Evolutionary conservation across 108 stramenopile genomes (phyloP), one percentile per base, ranked within the genome.

Genomic region (Fragilariopsis cylindrus): DNA sequence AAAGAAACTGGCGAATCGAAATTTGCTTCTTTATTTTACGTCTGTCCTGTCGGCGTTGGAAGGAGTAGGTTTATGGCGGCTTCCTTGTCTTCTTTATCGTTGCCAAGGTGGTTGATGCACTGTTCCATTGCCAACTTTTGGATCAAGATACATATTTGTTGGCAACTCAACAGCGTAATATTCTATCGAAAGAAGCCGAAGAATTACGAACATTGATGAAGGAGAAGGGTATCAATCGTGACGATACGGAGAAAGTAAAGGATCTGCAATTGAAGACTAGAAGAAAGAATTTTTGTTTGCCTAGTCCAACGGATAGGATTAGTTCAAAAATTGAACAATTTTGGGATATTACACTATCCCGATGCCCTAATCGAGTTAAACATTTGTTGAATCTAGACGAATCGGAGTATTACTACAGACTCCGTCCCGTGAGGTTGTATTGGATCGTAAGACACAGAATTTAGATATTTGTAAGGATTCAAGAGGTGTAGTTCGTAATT

Each of bases 111-210:
- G 90, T 41, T 88, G 40, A 49, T 73, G 0, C 74, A 87, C 56
- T 42, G 85, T 12, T 45, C 65, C 45, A 41, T 85, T 30, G 82
- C 87, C 64, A 85, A 86, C 57, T 91, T 91, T 65, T 91, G 44
- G 90, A 91, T 47, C 90, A 91, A 74, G 90, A 91, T 75, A 91
- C 90, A 5, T 80, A 76, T 73, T 76, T 91, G 2, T 52, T 91
- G 46, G 82, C 80, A 9, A 84, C 86, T 4, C 87, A 88, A 65
- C 86, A 91, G 52, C 71, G 58, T 47, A 57, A 73, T 44, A 81
- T 91, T 56, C 63, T 91, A 55, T 49, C 55, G 45, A 66, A 57
- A 16, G 90, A 91, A 81, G 89, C 87, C 46, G 73, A 84, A 64
- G 81, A 72, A 52, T 30, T 84, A 3, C 56, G 71, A 49, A 39